Evolutionary conservation across 2,329 filamentous ascomycete species (phyloP).

Genomic region (Alternaria brassicae): DNA sequence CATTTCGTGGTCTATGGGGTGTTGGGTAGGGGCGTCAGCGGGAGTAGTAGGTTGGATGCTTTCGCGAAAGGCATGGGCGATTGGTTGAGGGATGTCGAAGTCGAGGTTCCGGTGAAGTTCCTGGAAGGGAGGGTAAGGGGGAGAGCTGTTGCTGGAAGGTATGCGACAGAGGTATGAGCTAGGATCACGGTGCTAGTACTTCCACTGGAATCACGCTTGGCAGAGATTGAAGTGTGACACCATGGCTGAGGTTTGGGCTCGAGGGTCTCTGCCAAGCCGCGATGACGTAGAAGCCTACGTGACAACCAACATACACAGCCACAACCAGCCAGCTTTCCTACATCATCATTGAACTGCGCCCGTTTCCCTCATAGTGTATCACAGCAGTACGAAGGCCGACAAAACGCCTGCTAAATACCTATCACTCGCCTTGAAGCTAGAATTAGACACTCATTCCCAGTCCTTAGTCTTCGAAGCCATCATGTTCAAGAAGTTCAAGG

Average conservation of each 20-base stretch:
- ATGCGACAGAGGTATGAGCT: constrained; percentile 1
- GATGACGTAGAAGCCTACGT: constrained; percentile 15
- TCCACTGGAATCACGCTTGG: neutral
- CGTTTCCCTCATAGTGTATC: constrained; percentile 1
- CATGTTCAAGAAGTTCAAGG: constrained; percentile 49
- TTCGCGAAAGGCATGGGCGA: constrained; percentile 63
- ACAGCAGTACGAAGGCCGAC: neutral
- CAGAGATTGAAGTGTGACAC: neutral
- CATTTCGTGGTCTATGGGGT: constrained; percentile 51
- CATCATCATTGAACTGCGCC: constrained; percentile 7
- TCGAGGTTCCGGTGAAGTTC: constrained; percentile 50
- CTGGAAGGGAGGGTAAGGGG: constrained; percentile 28
- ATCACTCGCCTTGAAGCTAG: no score
- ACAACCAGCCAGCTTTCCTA: constrained; percentile 2
- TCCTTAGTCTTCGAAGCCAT: neutral
- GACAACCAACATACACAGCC: constrained; percentile 14
- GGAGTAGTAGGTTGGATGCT: constrained; percentile 56
- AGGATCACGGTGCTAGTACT: neutral
- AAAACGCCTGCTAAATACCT: neutral
- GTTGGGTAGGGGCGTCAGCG: constrained; percentile 54
- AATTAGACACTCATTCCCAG: neutral
- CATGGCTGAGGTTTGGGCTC: neutral
- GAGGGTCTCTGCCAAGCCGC: constrained; percentile 11
- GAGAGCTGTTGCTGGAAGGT: constrained; percentile 7
- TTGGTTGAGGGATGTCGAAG: constrained; percentile 56